Conservation (phyloP, 2,329 filamentous ascomycete species). For the Fusarium kyushuense region DNA sequence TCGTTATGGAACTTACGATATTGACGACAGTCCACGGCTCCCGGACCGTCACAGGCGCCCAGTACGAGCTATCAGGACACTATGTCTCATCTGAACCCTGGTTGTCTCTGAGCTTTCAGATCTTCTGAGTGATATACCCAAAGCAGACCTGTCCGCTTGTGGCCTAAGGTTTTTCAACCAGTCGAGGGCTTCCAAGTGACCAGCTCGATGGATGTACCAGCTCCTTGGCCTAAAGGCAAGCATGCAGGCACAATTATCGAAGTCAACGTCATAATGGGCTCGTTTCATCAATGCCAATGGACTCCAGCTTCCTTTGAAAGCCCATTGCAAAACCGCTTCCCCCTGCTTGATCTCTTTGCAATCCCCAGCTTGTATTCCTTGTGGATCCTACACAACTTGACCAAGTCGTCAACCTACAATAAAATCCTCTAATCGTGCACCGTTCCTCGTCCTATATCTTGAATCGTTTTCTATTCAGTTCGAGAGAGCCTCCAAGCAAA, state of each 20-base stretch:
- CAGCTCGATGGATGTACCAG: constrained; percentile 5
- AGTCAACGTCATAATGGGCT: constrained; percentile 1
- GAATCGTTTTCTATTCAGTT: not conserved
- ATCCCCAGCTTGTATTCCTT: not conserved
- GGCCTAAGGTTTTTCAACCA: not conserved
- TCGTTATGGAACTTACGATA: constrained; percentile 1
- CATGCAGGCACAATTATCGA: constrained; percentile 1
- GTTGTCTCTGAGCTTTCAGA: not conserved
- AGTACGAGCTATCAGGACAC: not conserved
- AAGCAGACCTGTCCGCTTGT: not conserved
- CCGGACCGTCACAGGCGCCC: not conserved
- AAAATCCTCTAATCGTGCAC: not conserved
- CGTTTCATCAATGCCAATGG: constrained; percentile 3
- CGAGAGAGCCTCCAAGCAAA: not conserved
- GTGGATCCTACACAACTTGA: not conserved
- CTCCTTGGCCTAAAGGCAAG: not conserved
- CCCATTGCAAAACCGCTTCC: not conserved
- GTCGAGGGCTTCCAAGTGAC: not conserved
- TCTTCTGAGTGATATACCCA: not conserved
- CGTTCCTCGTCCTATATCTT: not conserved
- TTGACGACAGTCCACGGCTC: not conserved
- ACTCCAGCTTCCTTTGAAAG: constrained; percentile 5
- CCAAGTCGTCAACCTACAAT: not conserved
- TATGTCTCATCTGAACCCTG: not conserved
- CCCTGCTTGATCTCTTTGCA: not conserved